phyloP scores from a whole-genome alignment of 495 filamentous ascomycete genomes.

The Coniosporium apollinis region DNA sequence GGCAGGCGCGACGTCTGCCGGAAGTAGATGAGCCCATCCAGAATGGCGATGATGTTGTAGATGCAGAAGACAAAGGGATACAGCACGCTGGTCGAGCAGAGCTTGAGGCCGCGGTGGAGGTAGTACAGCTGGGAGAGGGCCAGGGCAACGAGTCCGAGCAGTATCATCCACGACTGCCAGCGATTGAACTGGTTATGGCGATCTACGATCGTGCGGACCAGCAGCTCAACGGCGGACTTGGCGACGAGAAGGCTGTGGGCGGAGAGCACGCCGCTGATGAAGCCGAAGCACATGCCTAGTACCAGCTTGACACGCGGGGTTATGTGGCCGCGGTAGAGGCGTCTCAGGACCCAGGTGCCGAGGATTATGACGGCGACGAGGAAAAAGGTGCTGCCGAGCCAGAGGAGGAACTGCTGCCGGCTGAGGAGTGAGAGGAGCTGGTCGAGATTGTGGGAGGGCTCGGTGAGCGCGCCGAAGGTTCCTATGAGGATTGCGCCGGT shows the following conservation, averaged over 20 bases:
- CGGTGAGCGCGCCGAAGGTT: constrained; percentile 85
- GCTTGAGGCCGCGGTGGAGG: constrained; percentile 79
- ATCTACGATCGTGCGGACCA: constrained; percentile 85
- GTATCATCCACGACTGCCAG: constrained; percentile 93
- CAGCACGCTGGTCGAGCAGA: constrained; percentile 88
- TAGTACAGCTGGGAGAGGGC: constrained; percentile 90
- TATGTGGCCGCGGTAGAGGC: constrained; percentile 34
- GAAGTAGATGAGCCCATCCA: constrained; percentile 97
- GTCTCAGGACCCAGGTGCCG: constrained; percentile 38
- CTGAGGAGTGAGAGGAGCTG: constrained; percentile 67
- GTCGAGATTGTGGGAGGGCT: constrained; percentile 74
- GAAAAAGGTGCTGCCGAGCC: constrained; percentile 68
- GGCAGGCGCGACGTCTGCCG: constrained; percentile 65
- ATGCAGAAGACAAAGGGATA: constrained; percentile 98
- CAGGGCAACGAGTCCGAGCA: constrained; percentile 63
- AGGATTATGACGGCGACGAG: constrained; percentile 52
- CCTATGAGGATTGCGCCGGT: constrained; percentile 77
- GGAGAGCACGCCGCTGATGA: constrained; percentile 70
- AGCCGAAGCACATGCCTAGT: constrained; percentile 75
- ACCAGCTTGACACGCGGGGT: constrained; percentile 54
- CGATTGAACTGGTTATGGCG: constrained; percentile 85
- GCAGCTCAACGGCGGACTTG: constrained; percentile 89
- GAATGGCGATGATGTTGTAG: constrained; percentile 97
- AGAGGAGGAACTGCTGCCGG: constrained; percentile 62
- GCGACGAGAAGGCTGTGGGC: constrained; percentile 86